Evolutionary conservation across 2,329 filamentous ascomycete species (phyloP), one percentile per base, ranked within the genome.

Genomic region (Diaporthe sp.): DNA sequence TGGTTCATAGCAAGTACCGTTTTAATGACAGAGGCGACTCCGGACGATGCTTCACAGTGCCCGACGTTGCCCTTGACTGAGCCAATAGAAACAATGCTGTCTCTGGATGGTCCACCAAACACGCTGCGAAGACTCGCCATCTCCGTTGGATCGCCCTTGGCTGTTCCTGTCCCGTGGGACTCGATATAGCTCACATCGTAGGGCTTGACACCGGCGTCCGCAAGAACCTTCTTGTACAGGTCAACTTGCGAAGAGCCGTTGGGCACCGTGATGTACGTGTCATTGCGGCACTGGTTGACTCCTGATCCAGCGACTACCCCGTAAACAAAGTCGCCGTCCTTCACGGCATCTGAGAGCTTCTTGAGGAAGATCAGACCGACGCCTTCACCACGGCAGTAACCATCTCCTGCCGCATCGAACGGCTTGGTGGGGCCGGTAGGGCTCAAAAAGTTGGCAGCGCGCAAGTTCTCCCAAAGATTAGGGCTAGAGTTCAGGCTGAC

Each of bases 321-420:
- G 0, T 85, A 73, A 44, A 90, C 85, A 4, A 81, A 81, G 75
- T 91, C 87, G 3, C 86, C 86, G 59, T 90, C 88, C 2, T 82
- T 83, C 25, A 85, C 70, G 4, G 89, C 89, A 77, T 88, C 84
- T 17, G 85, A 82, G 1, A 90, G 78, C 15, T 84, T 79, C 79
- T 90, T 90, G 32, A 90, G 75, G 13, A 90, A 82, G 5, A 90
- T 81, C 7, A 85, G 81, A 0, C 83, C 88, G 47, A 85, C 82
- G 10, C 83, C 88, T 69, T 90, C 89, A 4, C 81, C 87, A 27
- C 89, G 85, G 74, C 87, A 89, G 75, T 90, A 90, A 15, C 89
- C 88, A 78, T 89, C 87, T 0, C 87, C 88, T 32, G 79, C 80
- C 22, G 82, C 81, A 71, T 88, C 86, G 68, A 85, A 88, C 1